Evolutionary conservation across 345 rosid genomes (phyloP), one percentile per base, ranked within the genome.

Genomic region (Garcia nutans): DNA sequence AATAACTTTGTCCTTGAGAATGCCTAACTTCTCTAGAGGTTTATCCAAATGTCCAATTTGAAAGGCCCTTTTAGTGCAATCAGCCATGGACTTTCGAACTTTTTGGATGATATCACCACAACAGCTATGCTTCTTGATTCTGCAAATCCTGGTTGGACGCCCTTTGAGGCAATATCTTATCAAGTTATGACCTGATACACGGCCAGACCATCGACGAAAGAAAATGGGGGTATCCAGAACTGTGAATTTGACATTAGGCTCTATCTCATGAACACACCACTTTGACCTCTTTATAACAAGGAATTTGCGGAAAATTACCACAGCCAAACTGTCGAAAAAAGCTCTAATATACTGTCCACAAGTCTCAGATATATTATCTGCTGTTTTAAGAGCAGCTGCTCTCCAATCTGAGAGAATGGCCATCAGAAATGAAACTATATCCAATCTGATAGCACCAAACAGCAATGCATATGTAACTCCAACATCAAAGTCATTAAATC

Each of bases 321-420:
- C 22, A 16, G 22, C 23, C 62, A 31, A 41, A 1, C 3, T 28
- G 26, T 41, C 10, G n/a, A 37, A 55, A 23, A 26, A 17, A n/a
- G 76, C 55, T n/a, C 8, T 8, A 12, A 0, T 16, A 41, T n/a
- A 45, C 55, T n/a, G 67, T 78, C 41, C 2, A 1, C 55, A 58
- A 22, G 76, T 45, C 0, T 79, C 78, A 13, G 81, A 56, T 41
- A 78, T 62, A 1, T 60, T 76, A 62, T 68, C 81, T 17, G 75
- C 37, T 59, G 73, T 74, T 68, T 65, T 54, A 49, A 84, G 54
- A 50, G 68, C 22, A 33, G 76, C 85, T 6, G 87, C 79, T 0
- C 84, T 87, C 95, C 97, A 86, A 58, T 93, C 88, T 3, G 95
- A 91, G 62, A 86, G 77, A 75, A 84, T 24, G 50, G 85, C 81